Base-by-base conservation (phyloP, 768 basidiomycete genomes). In the Mycena alexandri region DNA sequence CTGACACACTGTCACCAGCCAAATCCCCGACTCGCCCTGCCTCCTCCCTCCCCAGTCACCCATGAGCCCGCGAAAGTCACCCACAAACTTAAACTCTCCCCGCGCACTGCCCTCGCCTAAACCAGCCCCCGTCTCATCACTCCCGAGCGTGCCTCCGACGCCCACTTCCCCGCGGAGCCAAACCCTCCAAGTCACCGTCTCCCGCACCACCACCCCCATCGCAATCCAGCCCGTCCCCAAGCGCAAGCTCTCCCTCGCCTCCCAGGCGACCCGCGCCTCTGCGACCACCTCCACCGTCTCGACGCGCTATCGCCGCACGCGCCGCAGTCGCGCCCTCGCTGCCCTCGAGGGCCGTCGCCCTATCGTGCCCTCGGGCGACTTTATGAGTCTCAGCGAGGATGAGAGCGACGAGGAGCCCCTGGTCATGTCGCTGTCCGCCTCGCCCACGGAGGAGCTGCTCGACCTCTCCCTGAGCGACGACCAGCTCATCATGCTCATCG, bases 321-420 rank as follows among this genome's bases (percentile, higher is more conserved):
- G 83, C 50, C 79, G 81, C 9, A 79, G 76, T 67, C 81, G 83
- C 13, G 85, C 86, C 0, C 82, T 86, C 11, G 85, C 84, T 0
- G 80, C 81, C 34, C 80, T 87, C 19, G 86, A 86, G 64, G 85
- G 86, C 16, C 81, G 84, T 29, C 65, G 70, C 0, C 70, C 65
- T 25, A 68, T 22, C 9, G 24, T 43, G 0, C 19, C 70, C 58
- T 19, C 74, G 76, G 36, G 73, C 10, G 83, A 85, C 72, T 86
- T 86, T 69, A 86, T 86, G 83, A 82, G 78, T 73, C 79, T 85
- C 75, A 82, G 79, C 47, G 86, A 86, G 52, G 85, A 86, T 68
- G 86, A 87, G 38, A 86, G 84, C 38, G 74, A 46, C 25, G 53
- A 63, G 16, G 63, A 56, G 75, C 73, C 44, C 41, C 70, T 70